A percentile compares a stretch with the other conserved stretches of the same genome.
Conservation (phyloP, 2,329 filamentous ascomycete species). For the Pestalotiopsis sp. region DNA sequence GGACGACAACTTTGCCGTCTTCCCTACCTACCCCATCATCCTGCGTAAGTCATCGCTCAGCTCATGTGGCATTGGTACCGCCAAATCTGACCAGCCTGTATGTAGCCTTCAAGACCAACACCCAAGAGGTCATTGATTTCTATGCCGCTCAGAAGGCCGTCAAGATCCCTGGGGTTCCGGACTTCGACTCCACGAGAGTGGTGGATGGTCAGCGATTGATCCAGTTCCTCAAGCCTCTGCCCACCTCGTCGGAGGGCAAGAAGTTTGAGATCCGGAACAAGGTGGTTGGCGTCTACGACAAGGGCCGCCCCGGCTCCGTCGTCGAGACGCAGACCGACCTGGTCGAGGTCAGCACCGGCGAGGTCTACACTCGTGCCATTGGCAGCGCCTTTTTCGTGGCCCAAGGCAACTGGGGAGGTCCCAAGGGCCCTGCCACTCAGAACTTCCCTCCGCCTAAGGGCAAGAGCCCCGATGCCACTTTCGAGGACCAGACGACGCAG, state of each 20-base stretch:
- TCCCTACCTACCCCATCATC: slow-evolving; percentile 85
- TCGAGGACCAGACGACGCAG: slow-evolving; percentile 69
- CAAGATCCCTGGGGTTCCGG: slow-evolving; percentile 75
- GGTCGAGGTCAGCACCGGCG: slow-evolving; percentile 68
- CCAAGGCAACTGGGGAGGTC: slow-evolving; percentile 82
- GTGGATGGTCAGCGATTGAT: slow-evolving; percentile 85
- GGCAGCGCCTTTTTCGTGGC: slow-evolving; percentile 79
- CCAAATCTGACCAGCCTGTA: slow-evolving; percentile 22
- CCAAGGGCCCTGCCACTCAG: slow-evolving; percentile 80
- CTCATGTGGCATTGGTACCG: background rate
- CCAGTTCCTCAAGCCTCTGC: slow-evolving; percentile 75
- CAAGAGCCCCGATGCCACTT: slow-evolving; percentile 69
- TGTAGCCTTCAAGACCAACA: slow-evolving; percentile 73
- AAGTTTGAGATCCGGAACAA: slow-evolving; percentile 77
- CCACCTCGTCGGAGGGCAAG: slow-evolving; percentile 68
- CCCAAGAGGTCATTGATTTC: slow-evolving; percentile 81
- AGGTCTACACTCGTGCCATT: slow-evolving; percentile 71
- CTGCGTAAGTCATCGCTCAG: slow-evolving; percentile 58
- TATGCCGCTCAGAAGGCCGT: slow-evolving; percentile 68
- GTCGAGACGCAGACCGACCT: slow-evolving; percentile 78
- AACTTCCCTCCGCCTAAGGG: slow-evolving; percentile 78
- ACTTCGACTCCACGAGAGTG: slow-evolving; percentile 72
- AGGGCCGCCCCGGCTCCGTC: slow-evolving; percentile 81
- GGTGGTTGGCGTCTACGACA: slow-evolving; percentile 86
- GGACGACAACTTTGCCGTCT: slow-evolving; percentile 82